phyloP scores from a whole-genome alignment of 495 filamentous ascomycete species.

The Penicillium chermesinum region DNA sequence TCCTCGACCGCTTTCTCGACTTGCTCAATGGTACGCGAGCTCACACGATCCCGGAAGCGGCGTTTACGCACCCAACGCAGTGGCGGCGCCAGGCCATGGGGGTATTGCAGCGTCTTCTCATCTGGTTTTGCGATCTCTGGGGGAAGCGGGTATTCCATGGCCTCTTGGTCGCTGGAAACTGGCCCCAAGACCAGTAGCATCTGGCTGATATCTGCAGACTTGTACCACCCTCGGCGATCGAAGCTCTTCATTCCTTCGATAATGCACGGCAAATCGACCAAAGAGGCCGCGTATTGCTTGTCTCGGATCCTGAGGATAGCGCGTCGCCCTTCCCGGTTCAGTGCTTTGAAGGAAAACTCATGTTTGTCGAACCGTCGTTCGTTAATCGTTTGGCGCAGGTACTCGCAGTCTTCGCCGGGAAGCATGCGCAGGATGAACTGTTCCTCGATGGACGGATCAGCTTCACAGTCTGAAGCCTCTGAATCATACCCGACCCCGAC shows the following conservation, averaged over 20 bases:
- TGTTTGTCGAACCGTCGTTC: slow-evolving; percentile 66
- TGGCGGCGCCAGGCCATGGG: slow-evolving; percentile 88
- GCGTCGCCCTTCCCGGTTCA: slow-evolving; percentile 68
- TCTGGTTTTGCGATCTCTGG: slow-evolving; percentile 56
- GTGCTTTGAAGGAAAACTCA: slow-evolving; percentile 70
- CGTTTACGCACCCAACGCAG: slow-evolving; percentile 81
- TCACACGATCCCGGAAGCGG: slow-evolving; percentile 73
- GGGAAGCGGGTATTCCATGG: slow-evolving; percentile 60
- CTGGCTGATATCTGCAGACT: slow-evolving; percentile 90
- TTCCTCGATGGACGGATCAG: slow-evolving; percentile 80
- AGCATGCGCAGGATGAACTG: slow-evolving; percentile 85
- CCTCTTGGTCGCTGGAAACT: slow-evolving; percentile 68
- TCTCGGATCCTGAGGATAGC: slow-evolving; percentile 65
- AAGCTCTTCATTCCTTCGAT: slow-evolving; percentile 95
- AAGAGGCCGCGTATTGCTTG: slow-evolving; percentile 66
- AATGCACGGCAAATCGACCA: slow-evolving; percentile 88
- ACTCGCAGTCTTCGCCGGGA: slow-evolving; percentile 79
- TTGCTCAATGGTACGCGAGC: slow-evolving; percentile 79
- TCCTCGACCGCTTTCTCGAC: slow-evolving; percentile 79
- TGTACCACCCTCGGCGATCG: slow-evolving; percentile 88
- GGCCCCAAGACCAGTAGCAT: slow-evolving; percentile 80
- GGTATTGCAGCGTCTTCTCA: slow-evolving; percentile 63
- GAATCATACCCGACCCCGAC: slow-evolving; percentile 90
- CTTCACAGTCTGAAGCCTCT: slow-evolving; percentile 86
- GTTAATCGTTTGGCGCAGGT: slow-evolving; percentile 63